phyloP scores from a whole-genome alignment of 2,329 filamentous ascomycete genomes.

The Dactylellina parvicollis region DNA sequence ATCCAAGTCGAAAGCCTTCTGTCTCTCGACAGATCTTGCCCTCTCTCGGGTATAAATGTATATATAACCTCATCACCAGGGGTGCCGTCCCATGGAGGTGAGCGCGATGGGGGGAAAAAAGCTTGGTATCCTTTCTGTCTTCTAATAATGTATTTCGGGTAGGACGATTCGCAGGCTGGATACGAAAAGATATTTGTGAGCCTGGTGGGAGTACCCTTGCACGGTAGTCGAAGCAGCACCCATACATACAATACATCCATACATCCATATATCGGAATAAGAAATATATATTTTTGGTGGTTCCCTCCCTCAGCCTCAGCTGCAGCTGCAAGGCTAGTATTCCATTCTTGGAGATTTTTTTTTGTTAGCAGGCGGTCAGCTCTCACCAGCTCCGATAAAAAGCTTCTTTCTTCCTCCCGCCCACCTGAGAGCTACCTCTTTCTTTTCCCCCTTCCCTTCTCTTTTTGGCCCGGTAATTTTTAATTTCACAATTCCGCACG shows the following conservation, averaged over 20 bases:
- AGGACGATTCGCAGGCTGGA: constrained; percentile 3
- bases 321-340: constrained; percentile 53
- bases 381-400: constrained; percentile 49
- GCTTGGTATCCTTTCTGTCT: constrained; percentile 6
- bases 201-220: constrained; percentile 38
- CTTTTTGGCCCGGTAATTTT: constrained; percentile 45
- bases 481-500: constrained; percentile 13
- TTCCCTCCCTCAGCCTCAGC: constrained; percentile 53
- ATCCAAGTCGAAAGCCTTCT: constrained; percentile 26
- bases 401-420: constrained; percentile 32
- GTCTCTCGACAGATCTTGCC: constrained; percentile 18
- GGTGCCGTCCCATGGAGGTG: neutral
- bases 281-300: too few relatives aligned
- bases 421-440: constrained; percentile 2
- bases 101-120: constrained; percentile 19
- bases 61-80: constrained; percentile 25
- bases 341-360: constrained; percentile 35
- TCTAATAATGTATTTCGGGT: constrained; percentile 9
- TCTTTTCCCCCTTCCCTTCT: constrained; percentile 16
- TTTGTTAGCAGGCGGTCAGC: constrained; percentile 26
- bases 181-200: constrained; percentile 52
- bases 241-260: too few relatives aligned
- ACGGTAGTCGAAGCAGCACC: too few relatives aligned
- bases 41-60: constrained; percentile 6
- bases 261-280: constrained; percentile 28